Percentiles rank a stretch among this genome's conserved stretches.
phyloP scores from a whole-genome alignment of 805 yeast genomes.

The Pichia nanzhaoensis region DNA sequence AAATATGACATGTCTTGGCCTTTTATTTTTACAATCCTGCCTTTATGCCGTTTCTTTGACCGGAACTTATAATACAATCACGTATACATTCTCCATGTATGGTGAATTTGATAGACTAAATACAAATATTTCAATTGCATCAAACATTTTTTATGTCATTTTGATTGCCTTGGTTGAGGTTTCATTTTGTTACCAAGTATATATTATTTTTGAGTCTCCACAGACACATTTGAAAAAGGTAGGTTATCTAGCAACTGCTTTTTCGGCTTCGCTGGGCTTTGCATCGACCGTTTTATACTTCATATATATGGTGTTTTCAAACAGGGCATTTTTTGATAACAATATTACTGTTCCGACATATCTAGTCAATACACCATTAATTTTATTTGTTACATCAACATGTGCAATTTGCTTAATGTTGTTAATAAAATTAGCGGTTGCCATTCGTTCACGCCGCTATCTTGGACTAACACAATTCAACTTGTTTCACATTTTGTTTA shows the following conservation, averaged over 20 bases:
- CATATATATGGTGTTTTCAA: slow-evolving; percentile 40
- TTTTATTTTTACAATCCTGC: slow-evolving; percentile 53
- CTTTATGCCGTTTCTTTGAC: slow-evolving; percentile 49
- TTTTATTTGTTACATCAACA: slow-evolving; percentile 65
- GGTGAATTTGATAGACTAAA: slow-evolving; percentile 33
- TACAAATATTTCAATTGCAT: slow-evolving; percentile 48
- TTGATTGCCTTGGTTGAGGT: slow-evolving; percentile 54
- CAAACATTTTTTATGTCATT: slow-evolving; percentile 54
- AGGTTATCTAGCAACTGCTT: slow-evolving; percentile 33
- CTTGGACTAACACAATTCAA: slow-evolving; percentile 81
- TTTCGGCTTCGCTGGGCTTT: slow-evolving; percentile 41
- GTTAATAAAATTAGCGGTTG: slow-evolving; percentile 55
- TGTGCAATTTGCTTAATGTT: slow-evolving; percentile 56
- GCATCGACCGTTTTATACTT: slow-evolving; percentile 57
- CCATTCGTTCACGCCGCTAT: slow-evolving; percentile 64
- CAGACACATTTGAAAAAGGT: slow-evolving; percentile 33
- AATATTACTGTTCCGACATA: slow-evolving; percentile 26
- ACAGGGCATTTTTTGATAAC: slow-evolving; percentile 26
- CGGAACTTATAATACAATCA: slow-evolving; percentile 44
- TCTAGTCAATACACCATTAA: slow-evolving; percentile 46
- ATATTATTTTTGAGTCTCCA: slow-evolving; percentile 60
- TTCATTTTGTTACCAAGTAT: slow-evolving; percentile 66
- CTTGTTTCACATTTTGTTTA: slow-evolving; percentile 69
- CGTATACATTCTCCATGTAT: slow-evolving; percentile 43
- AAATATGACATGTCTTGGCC: slow-evolving; percentile 54